Evolutionary conservation across 306 rosid species (phyloP), one percentile per base, ranked within the genome.

Genomic region (Quercus rubra): DNA sequence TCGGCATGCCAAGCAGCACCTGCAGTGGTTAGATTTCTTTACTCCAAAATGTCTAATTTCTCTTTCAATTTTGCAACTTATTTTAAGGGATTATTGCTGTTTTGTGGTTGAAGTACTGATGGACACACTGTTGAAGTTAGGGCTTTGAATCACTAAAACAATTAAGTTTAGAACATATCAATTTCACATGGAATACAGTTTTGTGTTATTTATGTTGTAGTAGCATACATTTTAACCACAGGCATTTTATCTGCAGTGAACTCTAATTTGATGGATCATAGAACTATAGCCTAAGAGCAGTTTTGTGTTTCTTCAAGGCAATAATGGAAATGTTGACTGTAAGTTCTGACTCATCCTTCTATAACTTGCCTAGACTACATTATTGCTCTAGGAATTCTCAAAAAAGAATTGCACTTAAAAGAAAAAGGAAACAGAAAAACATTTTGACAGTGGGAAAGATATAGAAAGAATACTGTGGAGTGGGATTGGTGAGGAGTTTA

Each of bases 1-100:
- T 83, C 85, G n/a, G 97, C 99, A 83, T 74, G 80, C 76, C 84
- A 82, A 86, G 92, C 91, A 87, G 88, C 91, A 51, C 97, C 99
- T 82, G 84, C 99, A 23, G 90, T 92, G 99, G 99, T 94, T 84
- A 90, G 97, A 74, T 80, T 76, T 77, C 80, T 84, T 79, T 72
- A 80, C 71, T 33, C 49, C 78, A 55, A 75, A 52, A 15, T 35
- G 27, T 59, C 41, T 69, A 31, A 62, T 49, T 46, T 59, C 49
- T 55, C 38, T 64, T 19, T 54, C 35, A 62, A 67, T 55, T 59
- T 21, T 66, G 70, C 52, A 61, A 14, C 54, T 74, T 59, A 59
- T 81, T 84, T 77, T 17, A 17, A 63, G 56, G 74, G 49, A 30
- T 18, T 55, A 63, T 79, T 63, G 6, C 51, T 61, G 35, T 51